phyloP scores from a whole-genome alignment of 225 moss, liverwort and hornwort species.

The Bryum argenteum region DNA sequence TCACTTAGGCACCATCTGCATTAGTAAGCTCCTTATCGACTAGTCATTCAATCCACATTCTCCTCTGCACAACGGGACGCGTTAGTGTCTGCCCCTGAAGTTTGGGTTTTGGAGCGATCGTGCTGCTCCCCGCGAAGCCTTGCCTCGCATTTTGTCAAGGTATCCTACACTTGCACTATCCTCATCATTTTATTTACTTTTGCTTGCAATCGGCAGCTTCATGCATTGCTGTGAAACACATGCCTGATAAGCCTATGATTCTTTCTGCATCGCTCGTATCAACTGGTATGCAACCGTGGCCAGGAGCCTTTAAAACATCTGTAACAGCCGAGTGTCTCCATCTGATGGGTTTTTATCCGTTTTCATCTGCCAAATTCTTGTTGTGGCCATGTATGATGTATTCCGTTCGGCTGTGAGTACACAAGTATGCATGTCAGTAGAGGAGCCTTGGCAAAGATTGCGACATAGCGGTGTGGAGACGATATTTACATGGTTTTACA shows the following conservation, averaged over 20 bases:
- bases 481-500: neutral
- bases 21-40: too few relatives aligned
- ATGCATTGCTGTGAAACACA: neutral
- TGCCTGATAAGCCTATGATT: neutral
- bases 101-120: too few relatives aligned
- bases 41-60: too few relatives aligned
- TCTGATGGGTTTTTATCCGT: slow-evolving; percentile 17
- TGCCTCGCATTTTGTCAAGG: slow-evolving; percentile 16
- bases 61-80: too few relatives aligned
- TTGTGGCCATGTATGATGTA: slow-evolving; percentile 15
- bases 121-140: too few relatives aligned
- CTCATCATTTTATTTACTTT: neutral
- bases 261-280: neutral
- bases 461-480: neutral
- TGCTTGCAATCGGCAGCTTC: neutral
- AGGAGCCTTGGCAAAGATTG: slow-evolving; percentile 5
- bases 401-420: neutral
- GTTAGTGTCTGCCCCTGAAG: too few relatives aligned
- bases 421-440: neutral
- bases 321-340: neutral
- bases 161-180: neutral
- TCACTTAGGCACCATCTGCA: too few relatives aligned
- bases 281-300: neutral
- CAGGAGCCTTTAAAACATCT: slow-evolving; percentile 2
- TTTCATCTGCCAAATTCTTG: slow-evolving; percentile 9